These are phyloP conservation scores for Mentha longifolia DNA, from an alignment of 257 asterid species.

Conservation along the genomic window DNA sequence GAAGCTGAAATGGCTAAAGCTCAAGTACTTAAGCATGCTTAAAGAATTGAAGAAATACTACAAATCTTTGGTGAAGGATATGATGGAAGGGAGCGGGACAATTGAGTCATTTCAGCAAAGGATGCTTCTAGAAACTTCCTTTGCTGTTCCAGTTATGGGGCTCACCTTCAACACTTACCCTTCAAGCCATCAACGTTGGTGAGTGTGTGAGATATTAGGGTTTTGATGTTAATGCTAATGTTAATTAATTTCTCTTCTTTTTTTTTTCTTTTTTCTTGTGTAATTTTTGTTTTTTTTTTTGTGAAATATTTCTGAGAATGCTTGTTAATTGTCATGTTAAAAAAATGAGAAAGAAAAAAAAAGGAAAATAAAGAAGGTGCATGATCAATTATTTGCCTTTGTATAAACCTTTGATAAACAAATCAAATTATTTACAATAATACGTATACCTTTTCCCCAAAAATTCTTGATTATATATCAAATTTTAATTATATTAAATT, in stretches of 20 bases:
- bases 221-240: too few species aligned
- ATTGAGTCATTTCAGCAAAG: slow-evolving; percentile 64
- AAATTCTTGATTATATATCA: background rate
- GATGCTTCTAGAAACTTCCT: slow-evolving; percentile 64
- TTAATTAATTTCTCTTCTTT: too few species aligned
- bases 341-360: background rate
- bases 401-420: background rate
- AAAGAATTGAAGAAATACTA: slow-evolving; percentile 57
- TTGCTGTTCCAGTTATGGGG: slow-evolving; percentile 80
- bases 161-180: slow-evolving; percentile 45
- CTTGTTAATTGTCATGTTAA: background rate
- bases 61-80: slow-evolving; percentile 42
- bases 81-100: slow-evolving; percentile 49
- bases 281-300: background rate
- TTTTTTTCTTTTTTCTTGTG: too few species aligned
- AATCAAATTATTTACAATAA: background rate
- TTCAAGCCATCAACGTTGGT: background rate
- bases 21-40: slow-evolving; percentile 46
- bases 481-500: background rate
- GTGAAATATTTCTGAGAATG: background rate
- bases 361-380: background rate
- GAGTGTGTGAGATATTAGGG: background rate
- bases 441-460: background rate
- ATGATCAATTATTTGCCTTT: background rate
- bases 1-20: slow-evolving; percentile 48